Conservation (phyloP, 2,329 filamentous ascomycete species). For the Corniculantispora saksenae region DNA sequence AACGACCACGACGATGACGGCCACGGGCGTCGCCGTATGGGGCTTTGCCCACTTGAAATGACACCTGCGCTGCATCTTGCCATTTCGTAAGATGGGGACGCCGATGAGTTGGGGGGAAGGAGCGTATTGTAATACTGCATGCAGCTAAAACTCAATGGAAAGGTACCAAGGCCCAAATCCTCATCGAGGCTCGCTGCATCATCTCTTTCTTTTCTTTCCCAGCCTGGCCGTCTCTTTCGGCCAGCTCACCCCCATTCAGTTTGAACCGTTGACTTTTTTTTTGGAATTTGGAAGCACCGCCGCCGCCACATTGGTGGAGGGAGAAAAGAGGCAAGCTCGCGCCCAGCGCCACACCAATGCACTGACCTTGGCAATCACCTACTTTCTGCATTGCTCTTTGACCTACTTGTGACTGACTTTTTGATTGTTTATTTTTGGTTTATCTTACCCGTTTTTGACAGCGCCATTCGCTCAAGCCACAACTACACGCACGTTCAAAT, state of each 20-base stretch:
- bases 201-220: too few relatives aligned
- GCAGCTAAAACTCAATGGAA: too few relatives aligned
- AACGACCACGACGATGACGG: neutral
- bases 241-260: neutral
- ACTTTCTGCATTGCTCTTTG: conserved; percentile 2
- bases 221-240: neutral
- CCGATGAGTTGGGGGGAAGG: neutral
- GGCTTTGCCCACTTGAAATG: neutral
- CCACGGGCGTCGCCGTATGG: too few relatives aligned
- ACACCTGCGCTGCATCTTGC: neutral
- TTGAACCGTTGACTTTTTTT: neutral
- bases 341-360: neutral
- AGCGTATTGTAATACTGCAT: too few relatives aligned
- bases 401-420: neutral
- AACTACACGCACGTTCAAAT: neutral
- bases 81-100: neutral
- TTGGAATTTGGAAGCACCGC: neutral
- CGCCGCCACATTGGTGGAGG: neutral
- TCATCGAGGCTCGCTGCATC: neutral
- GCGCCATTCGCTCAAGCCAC: neutral
- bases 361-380: neutral
- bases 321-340: neutral
- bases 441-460: neutral
- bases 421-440: neutral
- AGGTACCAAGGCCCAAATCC: too few relatives aligned